phyloP scores from a whole-genome alignment of 1,139 yeast species.

The Yamadazyma atmosphaerica region DNA sequence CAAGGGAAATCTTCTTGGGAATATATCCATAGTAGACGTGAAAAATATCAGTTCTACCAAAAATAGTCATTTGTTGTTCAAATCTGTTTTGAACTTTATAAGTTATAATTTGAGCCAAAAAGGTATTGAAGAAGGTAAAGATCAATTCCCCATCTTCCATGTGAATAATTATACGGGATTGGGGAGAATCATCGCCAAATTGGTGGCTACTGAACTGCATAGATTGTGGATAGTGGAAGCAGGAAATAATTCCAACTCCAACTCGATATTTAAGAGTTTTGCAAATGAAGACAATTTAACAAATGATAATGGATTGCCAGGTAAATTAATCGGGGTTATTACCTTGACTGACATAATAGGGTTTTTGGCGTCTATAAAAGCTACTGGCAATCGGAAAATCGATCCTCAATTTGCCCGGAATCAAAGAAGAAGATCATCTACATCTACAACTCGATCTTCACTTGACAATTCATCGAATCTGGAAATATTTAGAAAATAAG shows the following conservation, averaged over 20 bases:
- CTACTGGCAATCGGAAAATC: slow-evolving; percentile 52
- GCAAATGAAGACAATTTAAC: slow-evolving; percentile 21
- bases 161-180: slow-evolving; percentile 77
- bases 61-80: slow-evolving; percentile 76
- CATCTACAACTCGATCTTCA: slow-evolving; percentile 44
- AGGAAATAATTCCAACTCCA: slow-evolving; percentile 17
- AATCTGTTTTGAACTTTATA: slow-evolving; percentile 83
- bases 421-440: slow-evolving; percentile 74
- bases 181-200: slow-evolving; percentile 87
- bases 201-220: slow-evolving; percentile 93
- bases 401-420: slow-evolving; percentile 87
- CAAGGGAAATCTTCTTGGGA: slow-evolving; percentile 74
- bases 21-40: slow-evolving; percentile 92
- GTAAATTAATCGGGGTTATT: slow-evolving; percentile 84
- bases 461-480: slow-evolving; percentile 25
- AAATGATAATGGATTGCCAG: slow-evolving; percentile 50
- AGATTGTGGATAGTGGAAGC: slow-evolving; percentile 90
- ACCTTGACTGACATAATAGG: slow-evolving; percentile 88
- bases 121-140: slow-evolving; percentile 93
- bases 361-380: slow-evolving; percentile 67
- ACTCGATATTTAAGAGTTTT: slow-evolving; percentile 9
- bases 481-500: slow-evolving; percentile 18
- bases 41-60: slow-evolving; percentile 82
- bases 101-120: slow-evolving; percentile 83
- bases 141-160: slow-evolving; percentile 94